Base-by-base conservation (phyloP, 2,329 filamentous ascomycete genomes). In the Bipolaris victoriae region DNA sequence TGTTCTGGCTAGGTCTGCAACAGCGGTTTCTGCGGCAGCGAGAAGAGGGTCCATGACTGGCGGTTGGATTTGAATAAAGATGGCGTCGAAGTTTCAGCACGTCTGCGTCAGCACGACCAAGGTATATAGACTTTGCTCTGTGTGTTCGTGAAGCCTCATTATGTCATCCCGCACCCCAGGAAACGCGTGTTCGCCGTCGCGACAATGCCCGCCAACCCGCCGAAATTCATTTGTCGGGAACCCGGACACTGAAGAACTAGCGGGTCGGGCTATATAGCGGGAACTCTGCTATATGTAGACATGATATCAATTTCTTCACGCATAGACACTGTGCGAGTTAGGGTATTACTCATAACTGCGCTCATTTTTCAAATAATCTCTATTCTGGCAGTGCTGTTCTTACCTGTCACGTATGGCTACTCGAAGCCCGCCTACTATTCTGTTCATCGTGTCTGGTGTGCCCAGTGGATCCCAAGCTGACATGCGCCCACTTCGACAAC, bases 21-120 rank as follows among this genome's bases (percentile, higher is more conserved):
- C 55, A n/a, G 60, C 55, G 18, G 59, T 63, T 44, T 63, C 49
- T 10, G 65, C 65, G 20, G 55, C 61, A 7, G 63, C 65, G 16
- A 69, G 60, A 6, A 69, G 67, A 54, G 67, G 67, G 20, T 69
- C 67, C 67, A 69, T 69, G 10, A 6, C 20, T 36, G 45, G 15
- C 24, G 33, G 10, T 48, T 20, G n/a, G 20, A 37, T 13, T 36
- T 18, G 31, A n/a, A 16, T 37, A 18, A 36, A 22, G 45, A 48
- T 24, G 20, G 15, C 33, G 45, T 48, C 7, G 7, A 24, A 33
- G 37, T 20, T 36, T 37, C n/a, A 24, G 7, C 9, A 48, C 33
- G 5, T 26, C 33, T 26, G 22, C 7, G 9, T 15, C 33, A 36
- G 22, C 7, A 10, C 7, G 20, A 36, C 26, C 18, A n/a, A 49